A percentile compares a stretch with the other conserved stretches of the same genome.
Conservation (phyloP, 2,329 filamentous ascomycete genomes). For the Cadophora luteo-olivacea region DNA sequence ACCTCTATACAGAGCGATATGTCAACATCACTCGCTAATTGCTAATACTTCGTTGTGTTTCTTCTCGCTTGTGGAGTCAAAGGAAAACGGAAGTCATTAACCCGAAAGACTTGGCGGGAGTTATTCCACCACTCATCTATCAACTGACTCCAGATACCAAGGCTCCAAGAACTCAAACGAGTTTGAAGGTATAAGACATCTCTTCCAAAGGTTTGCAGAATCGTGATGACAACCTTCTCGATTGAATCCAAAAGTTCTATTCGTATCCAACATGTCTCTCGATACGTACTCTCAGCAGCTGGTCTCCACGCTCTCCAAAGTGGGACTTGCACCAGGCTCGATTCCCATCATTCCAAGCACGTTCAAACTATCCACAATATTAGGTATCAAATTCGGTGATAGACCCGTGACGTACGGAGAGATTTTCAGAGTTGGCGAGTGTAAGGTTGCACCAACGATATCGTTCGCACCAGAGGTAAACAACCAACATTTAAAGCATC, state of each 20-base stretch:
- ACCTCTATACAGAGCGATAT: neutral
- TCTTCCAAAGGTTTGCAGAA: too few species aligned
- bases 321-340: conserved; percentile 16
- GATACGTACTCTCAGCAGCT: conserved; percentile 6
- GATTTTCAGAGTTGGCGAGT: conserved; percentile 18
- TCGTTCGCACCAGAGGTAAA: conserved; percentile 9
- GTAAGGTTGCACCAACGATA: conserved; percentile 10
- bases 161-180: neutral
- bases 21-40: neutral
- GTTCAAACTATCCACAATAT: conserved; percentile 10
- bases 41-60: neutral
- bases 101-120: conserved; percentile 5
- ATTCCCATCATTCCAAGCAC: conserved; percentile 14
- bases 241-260: neutral
- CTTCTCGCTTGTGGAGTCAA: neutral
- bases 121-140: conserved; percentile 13
- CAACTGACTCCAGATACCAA: neutral
- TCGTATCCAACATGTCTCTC: conserved; percentile 57
- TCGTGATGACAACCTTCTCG: neutral
- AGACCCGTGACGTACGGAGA: conserved; percentile 11
- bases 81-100: neutral
- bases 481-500: neutral
- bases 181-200: neutral
- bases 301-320: conserved; percentile 17
- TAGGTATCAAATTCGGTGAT: conserved; percentile 18